Evolutionary conservation across 257 asterid species (phyloP).

Genomic region (Solanum paucissectum): DNA sequence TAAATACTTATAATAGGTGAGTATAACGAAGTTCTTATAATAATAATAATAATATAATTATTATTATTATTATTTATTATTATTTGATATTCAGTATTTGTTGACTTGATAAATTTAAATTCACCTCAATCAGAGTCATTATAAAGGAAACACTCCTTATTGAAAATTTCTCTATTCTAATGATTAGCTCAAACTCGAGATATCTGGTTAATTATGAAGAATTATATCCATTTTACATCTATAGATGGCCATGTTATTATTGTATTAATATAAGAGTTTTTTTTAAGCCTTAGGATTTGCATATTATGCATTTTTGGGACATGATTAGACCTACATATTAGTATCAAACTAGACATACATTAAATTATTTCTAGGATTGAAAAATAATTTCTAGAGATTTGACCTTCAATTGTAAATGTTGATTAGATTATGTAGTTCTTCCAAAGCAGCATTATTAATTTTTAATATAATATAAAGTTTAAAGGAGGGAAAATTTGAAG

Average conservation of each 20-base stretch:
- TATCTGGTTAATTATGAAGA: not conserved
- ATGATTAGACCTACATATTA: not conserved
- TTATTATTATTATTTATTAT: too few relatives aligned
- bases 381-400: not conserved
- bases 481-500: not conserved
- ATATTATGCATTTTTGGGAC: not conserved
- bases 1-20: not conserved
- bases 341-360: not conserved
- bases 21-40: not conserved
- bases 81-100: not conserved
- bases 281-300: not conserved
- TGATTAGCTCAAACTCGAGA: rapidly evolving
- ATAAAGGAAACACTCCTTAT: not conserved
- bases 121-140: not conserved
- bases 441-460: not conserved
- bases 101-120: too few relatives aligned
- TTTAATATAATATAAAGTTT: not conserved
- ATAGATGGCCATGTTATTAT: not conserved
- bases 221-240: not conserved
- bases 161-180: not conserved
- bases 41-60: too few relatives aligned
- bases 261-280: not conserved
- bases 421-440: not conserved
- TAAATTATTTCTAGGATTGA: not conserved
- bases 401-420: not conserved